phyloP scores from a whole-genome alignment of 345 rosid genomes.

The Erodium maritimum region DNA sequence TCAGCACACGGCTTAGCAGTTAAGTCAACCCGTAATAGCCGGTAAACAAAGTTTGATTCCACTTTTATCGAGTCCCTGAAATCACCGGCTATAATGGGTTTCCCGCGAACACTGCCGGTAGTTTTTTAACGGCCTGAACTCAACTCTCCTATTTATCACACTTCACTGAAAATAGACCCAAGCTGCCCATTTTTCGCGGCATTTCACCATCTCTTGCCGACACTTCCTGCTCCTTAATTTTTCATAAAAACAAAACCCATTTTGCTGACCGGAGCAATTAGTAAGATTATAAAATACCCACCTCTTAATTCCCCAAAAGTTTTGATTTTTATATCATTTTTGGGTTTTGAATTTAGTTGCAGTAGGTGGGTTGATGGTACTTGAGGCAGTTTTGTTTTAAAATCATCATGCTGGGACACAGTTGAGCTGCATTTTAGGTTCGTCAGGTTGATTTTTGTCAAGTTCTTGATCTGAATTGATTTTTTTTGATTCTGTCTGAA shows the following conservation, averaged over 20 bases:
- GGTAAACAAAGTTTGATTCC: constrained; percentile 8
- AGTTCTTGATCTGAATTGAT: neutral
- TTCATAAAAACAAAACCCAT: neutral
- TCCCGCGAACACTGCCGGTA: constrained; percentile 52
- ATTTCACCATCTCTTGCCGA: neutral
- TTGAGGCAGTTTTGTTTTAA: constrained; percentile 33
- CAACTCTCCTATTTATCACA: neutral
- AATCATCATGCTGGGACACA: constrained; percentile 11
- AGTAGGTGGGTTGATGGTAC: constrained; percentile 22
- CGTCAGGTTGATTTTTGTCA: constrained; percentile 10
- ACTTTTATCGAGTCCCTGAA: constrained; percentile 4
- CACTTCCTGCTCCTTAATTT: neutral
- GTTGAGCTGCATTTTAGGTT: constrained; percentile 18
- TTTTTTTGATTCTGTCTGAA: constrained; percentile 1
- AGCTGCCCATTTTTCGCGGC: neutral
- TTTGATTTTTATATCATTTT: neutral
- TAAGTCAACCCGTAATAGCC: constrained; percentile 24
- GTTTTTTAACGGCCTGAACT: constrained; percentile 5
- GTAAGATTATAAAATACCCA: constrained; percentile 6
- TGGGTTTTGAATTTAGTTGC: constrained; percentile 19
- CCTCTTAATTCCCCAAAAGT: constrained; percentile 1
- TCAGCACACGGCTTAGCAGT: neutral
- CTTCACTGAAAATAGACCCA: neutral
- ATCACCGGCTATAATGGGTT: constrained; percentile 31
- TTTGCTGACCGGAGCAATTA: neutral